Evolutionary conservation across 306 rosid genomes (phyloP), one percentile per base, ranked within the genome.

Genomic region (Lithocarpus polystachyus): DNA sequence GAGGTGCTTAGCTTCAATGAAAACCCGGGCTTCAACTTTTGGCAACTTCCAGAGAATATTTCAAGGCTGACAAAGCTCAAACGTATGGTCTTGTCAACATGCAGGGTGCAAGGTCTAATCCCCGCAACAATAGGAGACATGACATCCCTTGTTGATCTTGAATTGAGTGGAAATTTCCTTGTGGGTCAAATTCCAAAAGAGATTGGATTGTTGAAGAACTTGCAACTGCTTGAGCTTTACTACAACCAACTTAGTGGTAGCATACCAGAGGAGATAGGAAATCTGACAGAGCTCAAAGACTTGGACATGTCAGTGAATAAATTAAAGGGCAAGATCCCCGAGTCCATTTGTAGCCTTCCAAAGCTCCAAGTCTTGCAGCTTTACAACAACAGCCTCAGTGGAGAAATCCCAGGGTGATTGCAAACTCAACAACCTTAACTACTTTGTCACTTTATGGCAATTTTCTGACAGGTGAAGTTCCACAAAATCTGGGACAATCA

Each of bases 261-360:
- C 40, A 89, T 96, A 13, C 99, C 99, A 0, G 89, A 82, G 75
- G 97, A 89, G 83, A 75, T 96, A 1, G 99, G 98, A 45, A 91
- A 96, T 75, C 84, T 96, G 52, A 87, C 92, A 1, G 90, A 85
- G 80, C 94, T 96, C 5, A 73, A 3, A 10, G 99, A 96, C 71
- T 70, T 96, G 70, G 99, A 96, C 75, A 89, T 93, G 89, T 96
- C 99, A 7, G 99, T 96, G 79, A 96, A 96, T 75, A 85, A 68
- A 73, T 79, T 96, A 65, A 78, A 85, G 0, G 99, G 99, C 4
- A 83, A 72, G 2, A 85, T 96, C 52, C 97, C 98, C 1, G 96
- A 83, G 3, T 84, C 97, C 1, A 65, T 96, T 1, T 96, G 90
- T 67, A 82, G 85, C 5, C 92, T 96, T 77, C 97, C 99, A 11